phyloP scores from a whole-genome alignment of 495 filamentous ascomycete genomes.

The Penicillium verhagenii region DNA sequence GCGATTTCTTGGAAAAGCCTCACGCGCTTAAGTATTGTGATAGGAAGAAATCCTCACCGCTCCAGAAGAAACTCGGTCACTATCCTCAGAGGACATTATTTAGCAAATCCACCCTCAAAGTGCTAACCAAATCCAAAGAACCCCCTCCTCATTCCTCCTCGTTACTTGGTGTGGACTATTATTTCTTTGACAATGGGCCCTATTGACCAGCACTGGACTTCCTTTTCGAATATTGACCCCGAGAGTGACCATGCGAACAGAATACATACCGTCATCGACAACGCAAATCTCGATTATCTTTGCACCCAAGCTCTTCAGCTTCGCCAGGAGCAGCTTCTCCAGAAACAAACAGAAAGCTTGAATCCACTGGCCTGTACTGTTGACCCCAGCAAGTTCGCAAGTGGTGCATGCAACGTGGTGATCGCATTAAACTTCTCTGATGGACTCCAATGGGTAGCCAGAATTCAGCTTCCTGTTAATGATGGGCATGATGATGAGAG shows the following conservation, averaged over 20 bases:
- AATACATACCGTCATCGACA: slow-evolving; percentile 1
- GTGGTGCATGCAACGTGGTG: slow-evolving; percentile 3
- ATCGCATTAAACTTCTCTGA: slow-evolving; percentile 5
- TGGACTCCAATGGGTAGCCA: slow-evolving; percentile 7
- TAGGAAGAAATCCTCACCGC: background rate
- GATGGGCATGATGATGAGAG: background rate
- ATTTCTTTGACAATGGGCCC: background rate
- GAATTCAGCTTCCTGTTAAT: background rate
- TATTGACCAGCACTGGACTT: slow-evolving; percentile 1
- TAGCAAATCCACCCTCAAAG: background rate
- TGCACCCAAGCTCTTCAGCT: slow-evolving; percentile 4
- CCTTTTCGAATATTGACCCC: slow-evolving; percentile 1
- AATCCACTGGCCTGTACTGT: background rate
- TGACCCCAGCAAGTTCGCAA: background rate
- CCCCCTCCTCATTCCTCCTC: background rate
- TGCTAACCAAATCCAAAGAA: background rate
- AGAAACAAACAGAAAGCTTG: background rate
- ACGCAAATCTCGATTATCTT: slow-evolving; percentile 3
- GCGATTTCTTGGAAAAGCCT: no score
- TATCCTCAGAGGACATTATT: background rate
- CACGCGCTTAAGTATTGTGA: background rate
- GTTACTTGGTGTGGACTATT: no score
- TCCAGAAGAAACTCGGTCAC: background rate
- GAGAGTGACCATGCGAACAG: slow-evolving; percentile 4
- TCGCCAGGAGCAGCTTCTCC: no score